Evolutionary conservation across 192 early-diverging fungal genomes (phyloP), one percentile per base, ranked within the genome.

Genomic region (Coemansia sp.): DNA sequence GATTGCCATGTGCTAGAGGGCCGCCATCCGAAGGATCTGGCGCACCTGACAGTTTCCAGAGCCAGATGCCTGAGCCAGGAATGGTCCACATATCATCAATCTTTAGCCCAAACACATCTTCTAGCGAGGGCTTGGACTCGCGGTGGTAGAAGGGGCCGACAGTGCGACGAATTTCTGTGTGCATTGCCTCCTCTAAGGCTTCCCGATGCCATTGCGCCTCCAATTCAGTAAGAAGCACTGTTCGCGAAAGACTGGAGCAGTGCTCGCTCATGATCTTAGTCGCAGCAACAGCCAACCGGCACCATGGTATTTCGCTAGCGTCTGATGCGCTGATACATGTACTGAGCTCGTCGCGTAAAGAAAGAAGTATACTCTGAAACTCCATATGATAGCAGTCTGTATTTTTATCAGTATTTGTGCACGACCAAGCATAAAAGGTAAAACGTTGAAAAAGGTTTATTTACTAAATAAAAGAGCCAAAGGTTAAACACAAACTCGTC

Each of bases 211-310:
- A 74, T 43, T 70, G 60, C 3, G 39, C 30, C 42, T 79, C 77
- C 6, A 79, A 72, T 58, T 79, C 77, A 1, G 72, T 61, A 25
- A 79, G 37, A 31, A 74, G 58, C 23, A 79, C 72, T 3, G 77
- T 51, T n/a, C 77, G 77, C 35, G 77, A 62, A 13, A 71, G 35
- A 9, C 72, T 68, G 3, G 71, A 70, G 64, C 64, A 58, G 63
- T 79, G 67, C 3, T 70, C 77, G 45, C 40, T 15, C 57, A 79
- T 46, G 6, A 68, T 55, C 28, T 21, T 28, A 18, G 56, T 46
- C 5, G 62, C 52, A 2, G 46, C 15, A 7, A 61, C 52, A 0
- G 71, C 68, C 12, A 71, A 23, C 77, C 77, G 74, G 68, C 46
- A 67, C 77, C 77, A 79, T 30, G 77, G 68, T 23, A 79, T 71